These are phyloP conservation scores for Teratosphaeria zuluensis DNA, from an alignment of 2,329 filamentous ascomycete species.

Conservation along the genomic window DNA sequence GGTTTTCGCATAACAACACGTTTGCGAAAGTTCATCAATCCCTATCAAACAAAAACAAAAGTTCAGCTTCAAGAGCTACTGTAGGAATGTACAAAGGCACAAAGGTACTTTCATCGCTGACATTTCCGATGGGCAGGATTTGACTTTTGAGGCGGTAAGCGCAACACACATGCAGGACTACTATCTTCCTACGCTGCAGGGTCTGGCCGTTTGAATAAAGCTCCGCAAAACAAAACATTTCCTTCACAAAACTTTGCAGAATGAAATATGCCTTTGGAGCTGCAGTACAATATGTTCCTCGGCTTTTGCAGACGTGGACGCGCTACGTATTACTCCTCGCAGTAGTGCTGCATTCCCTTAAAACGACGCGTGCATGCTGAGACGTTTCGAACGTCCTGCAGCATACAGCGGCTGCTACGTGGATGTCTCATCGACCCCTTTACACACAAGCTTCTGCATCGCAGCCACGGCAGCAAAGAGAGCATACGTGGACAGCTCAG, in stretches of 20 bases:
- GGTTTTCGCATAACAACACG: background rate
- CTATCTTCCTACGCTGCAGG: too few species aligned
- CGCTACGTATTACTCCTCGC: background rate
- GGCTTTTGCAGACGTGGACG: background rate
- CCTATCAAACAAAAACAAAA: background rate
- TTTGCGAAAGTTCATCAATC: background rate
- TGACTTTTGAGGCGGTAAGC: too few species aligned
- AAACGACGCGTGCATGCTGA: background rate
- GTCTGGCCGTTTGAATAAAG: too few species aligned
- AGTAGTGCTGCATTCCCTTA: background rate
- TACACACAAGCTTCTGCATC: background rate
- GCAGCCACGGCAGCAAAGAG: background rate
- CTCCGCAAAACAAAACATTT: too few species aligned
- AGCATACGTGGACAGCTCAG: too few species aligned
- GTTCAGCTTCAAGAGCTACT: background rate
- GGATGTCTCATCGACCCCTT: background rate
- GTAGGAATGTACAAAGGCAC: too few species aligned
- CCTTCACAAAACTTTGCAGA: background rate
- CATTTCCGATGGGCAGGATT: too few species aligned
- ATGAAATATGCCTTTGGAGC: background rate
- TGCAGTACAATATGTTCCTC: background rate
- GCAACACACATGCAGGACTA: too few species aligned
- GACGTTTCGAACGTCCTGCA: background rate
- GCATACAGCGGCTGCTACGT: background rate
- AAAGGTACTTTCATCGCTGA: too few species aligned